phyloP scores from a whole-genome alignment of 352 stramenopile species.

The Thalassiosira exigua region DNA sequence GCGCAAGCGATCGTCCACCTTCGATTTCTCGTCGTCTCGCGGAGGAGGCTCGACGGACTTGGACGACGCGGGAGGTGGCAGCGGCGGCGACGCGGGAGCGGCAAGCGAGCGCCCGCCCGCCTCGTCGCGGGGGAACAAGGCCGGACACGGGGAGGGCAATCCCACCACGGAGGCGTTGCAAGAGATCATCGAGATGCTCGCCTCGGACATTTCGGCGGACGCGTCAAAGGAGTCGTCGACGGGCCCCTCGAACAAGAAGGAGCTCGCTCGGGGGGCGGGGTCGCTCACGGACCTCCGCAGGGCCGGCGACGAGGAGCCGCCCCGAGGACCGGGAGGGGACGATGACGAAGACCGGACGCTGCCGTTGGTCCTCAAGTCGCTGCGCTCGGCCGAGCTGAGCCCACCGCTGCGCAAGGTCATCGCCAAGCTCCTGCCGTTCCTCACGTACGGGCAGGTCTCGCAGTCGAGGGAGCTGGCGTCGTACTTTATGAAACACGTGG shows the following conservation, averaged over 20 bases:
- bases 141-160: constrained; percentile 44
- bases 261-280: constrained; percentile 11
- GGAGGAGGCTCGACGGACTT: constrained; percentile 22
- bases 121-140: not conserved
- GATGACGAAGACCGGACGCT: constrained; percentile 59
- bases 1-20: constrained; percentile 31
- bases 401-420: constrained; percentile 78
- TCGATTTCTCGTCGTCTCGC: constrained; percentile 25
- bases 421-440: constrained; percentile 80
- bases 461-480: constrained; percentile 70
- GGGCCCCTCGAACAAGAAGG: constrained; percentile 9
- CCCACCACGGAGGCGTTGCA: constrained; percentile 73
- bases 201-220: constrained; percentile 77
- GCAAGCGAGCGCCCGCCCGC: not conserved
- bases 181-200: constrained; percentile 81
- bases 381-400: constrained; percentile 72
- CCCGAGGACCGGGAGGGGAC: constrained; percentile 7
- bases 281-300: constrained; percentile 35
- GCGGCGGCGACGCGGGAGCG: not conserved
- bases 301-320: constrained; percentile 44
- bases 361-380: constrained; percentile 71
- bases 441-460: constrained; percentile 78
- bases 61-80: constrained; percentile 24
- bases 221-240: constrained; percentile 20
- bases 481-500: constrained; percentile 74